These are phyloP conservation scores for Chaetomium sp. DNA, from an alignment of 2,329 filamentous ascomycete genomes.

Conservation along the genomic window DNA sequence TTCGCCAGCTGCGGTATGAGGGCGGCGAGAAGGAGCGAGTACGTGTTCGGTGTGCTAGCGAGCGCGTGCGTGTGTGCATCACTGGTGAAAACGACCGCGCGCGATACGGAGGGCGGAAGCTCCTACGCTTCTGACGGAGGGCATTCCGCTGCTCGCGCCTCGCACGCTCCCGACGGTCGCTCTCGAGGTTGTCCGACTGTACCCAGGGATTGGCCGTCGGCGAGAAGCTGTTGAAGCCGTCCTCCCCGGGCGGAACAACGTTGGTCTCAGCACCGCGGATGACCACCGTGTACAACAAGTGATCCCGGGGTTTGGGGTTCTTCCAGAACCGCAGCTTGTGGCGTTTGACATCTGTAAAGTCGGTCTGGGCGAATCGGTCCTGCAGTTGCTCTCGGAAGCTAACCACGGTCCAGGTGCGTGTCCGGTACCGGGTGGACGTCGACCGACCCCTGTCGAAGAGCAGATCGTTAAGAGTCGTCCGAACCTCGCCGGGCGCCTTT, in stretches of 20 bases:
- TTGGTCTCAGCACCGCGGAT: constrained; percentile 22
- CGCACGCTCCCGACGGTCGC: constrained; percentile 3
- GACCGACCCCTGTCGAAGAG: constrained; percentile 19
- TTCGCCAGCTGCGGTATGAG: not conserved
- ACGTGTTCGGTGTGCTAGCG: not conserved
- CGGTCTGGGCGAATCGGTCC: constrained; percentile 21
- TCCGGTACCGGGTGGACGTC: constrained; percentile 21
- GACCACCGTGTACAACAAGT: constrained; percentile 21
- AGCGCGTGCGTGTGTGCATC: not conserved
- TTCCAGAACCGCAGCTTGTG: constrained; percentile 23
- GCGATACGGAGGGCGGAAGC: too few relatives aligned
- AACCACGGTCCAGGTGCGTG: constrained; percentile 25
- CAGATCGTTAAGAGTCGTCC: constrained; percentile 19
- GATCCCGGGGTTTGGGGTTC: constrained; percentile 14
- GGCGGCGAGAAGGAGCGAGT: not conserved
- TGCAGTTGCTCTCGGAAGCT: constrained; percentile 22
- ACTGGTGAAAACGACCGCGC: constrained; percentile 5
- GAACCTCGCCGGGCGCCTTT: constrained; percentile 15
- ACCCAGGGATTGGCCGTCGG: constrained; percentile 23
- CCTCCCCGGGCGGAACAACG: constrained; percentile 6
- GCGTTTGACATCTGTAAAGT: constrained; percentile 19
- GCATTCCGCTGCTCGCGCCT: constrained; percentile 5
- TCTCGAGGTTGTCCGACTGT: constrained; percentile 18
- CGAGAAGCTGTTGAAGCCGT: constrained; percentile 11
- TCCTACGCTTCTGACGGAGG: not conserved